phyloP scores from a whole-genome alignment of 2,329 filamentous ascomycete species.

The Talaromyces rugulosus region DNA sequence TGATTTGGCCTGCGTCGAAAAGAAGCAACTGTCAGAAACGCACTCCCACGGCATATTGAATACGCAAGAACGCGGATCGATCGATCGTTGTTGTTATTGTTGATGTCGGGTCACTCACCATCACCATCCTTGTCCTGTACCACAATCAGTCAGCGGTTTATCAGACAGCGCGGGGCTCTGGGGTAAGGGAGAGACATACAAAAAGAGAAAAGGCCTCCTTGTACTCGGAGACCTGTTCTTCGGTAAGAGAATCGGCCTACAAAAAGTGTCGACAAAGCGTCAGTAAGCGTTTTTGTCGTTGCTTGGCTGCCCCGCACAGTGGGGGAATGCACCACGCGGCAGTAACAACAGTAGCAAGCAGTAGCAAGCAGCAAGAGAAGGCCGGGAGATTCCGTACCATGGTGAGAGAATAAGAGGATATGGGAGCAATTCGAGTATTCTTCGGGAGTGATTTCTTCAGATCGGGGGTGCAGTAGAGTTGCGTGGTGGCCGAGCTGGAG shows the following conservation, averaged over 20 bases:
- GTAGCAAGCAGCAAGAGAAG: background rate
- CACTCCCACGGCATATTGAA: background rate
- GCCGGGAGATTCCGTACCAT: constrained; percentile 5
- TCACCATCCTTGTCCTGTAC: constrained; percentile 82
- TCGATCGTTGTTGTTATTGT: background rate
- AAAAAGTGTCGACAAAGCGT: constrained; percentile 19
- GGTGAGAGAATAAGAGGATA: constrained; percentile 5
- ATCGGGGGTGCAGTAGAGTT: background rate
- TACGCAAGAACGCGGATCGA: background rate
- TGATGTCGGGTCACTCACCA: constrained; percentile 57
- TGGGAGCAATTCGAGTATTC: background rate
- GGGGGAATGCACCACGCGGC: constrained; percentile 19
- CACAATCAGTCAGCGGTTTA: constrained; percentile 9
- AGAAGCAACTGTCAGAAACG: background rate
- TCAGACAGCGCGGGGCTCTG: constrained; percentile 4
- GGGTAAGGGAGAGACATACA: constrained; percentile 59
- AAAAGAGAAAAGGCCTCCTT: constrained; percentile 99
- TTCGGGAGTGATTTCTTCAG: background rate
- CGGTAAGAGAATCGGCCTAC: constrained; percentile 95
- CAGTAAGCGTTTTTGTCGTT: constrained; percentile 17
- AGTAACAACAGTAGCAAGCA: background rate
- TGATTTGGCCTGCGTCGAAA: constrained; percentile 68
- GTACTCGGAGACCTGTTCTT: constrained; percentile 99
- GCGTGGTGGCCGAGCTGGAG: background rate
- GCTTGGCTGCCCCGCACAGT: constrained; percentile 29